Conservation (phyloP, 495 filamentous ascomycete species). For the Pyrenopolyporus hunteri region DNA sequence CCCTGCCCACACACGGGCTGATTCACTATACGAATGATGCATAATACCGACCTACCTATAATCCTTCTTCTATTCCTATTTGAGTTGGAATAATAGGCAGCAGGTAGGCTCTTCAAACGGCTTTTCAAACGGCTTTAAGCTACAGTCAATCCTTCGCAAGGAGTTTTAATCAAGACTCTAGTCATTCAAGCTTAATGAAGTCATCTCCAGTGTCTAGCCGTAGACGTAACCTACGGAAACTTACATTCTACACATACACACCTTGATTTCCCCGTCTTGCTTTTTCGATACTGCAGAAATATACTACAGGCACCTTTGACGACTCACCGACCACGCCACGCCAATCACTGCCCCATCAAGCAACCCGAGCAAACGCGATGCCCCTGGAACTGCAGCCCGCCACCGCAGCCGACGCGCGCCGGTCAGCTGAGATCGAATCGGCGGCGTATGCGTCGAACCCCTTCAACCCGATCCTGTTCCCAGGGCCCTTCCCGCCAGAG, state of each 20-base stretch:
- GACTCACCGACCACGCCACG: too few relatives aligned
- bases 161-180: neutral
- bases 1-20: neutral
- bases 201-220: too few relatives aligned
- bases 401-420: slow-evolving; percentile 39
- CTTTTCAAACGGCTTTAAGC: too few relatives aligned
- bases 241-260: too few relatives aligned
- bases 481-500: slow-evolving; percentile 41
- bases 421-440: slow-evolving; percentile 40
- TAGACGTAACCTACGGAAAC: too few relatives aligned
- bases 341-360: neutral
- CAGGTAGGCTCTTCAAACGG: too few relatives aligned
- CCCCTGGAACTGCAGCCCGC: slow-evolving; percentile 41
- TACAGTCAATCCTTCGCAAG: too few relatives aligned
- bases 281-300: too few relatives aligned
- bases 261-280: too few relatives aligned
- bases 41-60: neutral
- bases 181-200: too few relatives aligned
- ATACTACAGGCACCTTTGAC: too few relatives aligned
- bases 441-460: slow-evolving; percentile 43
- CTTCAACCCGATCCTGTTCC: slow-evolving; percentile 43
- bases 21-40: neutral
- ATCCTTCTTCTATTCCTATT: slow-evolving; percentile 6
- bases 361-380: slow-evolving; percentile 31
- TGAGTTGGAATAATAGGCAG: neutral